A percentile compares a stretch with the other conserved stretches of the same genome.
Evolutionary conservation across 2,329 filamentous ascomycete species (phyloP).

Genomic region (Alternaria gansuensis): DNA sequence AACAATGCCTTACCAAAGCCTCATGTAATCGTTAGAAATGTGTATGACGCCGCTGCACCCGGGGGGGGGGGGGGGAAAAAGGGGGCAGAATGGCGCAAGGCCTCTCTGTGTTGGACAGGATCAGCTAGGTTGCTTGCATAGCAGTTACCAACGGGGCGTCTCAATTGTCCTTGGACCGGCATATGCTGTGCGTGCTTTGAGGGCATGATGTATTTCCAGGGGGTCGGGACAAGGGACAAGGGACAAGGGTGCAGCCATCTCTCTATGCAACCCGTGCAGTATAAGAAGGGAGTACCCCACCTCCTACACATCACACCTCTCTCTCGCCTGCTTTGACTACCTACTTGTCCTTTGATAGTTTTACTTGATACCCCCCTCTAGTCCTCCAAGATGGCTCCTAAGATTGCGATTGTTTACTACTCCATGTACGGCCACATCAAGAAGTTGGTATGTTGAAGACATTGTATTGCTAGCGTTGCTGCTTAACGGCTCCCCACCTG

Average conservation of each 20-base stretch:
- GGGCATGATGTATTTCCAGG: constrained; percentile 5
- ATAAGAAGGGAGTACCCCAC: constrained; percentile 2
- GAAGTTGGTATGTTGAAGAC: constrained; percentile 40
- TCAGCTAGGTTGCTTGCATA: neutral
- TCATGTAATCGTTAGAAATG: constrained; percentile 18
- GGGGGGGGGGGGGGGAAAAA: constrained; percentile 7
- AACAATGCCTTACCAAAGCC: constrained; percentile 17
- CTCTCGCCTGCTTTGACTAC: neutral
- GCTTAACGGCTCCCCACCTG: constrained; percentile 2
- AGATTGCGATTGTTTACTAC: constrained; percentile 84
- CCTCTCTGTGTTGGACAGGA: neutral
- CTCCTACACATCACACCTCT: neutral
- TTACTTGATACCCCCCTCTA: constrained; percentile 27
- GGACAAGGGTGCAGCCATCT: neutral
- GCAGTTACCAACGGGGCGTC: neutral
- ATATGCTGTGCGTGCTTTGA: neutral
- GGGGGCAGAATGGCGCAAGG: constrained; percentile 13
- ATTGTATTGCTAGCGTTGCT: neutral
- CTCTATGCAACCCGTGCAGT: neutral
- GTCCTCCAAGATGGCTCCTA: constrained; percentile 75
- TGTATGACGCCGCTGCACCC: constrained; percentile 17
- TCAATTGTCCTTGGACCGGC: constrained; percentile 5
- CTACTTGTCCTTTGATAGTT: constrained; percentile 1
- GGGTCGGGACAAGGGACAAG: neutral
- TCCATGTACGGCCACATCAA: constrained; percentile 52